Evolutionary conservation across 2,329 filamentous ascomycete genomes (phyloP), one percentile per base, ranked within the genome.

Genomic region (Exophiala sideris): DNA sequence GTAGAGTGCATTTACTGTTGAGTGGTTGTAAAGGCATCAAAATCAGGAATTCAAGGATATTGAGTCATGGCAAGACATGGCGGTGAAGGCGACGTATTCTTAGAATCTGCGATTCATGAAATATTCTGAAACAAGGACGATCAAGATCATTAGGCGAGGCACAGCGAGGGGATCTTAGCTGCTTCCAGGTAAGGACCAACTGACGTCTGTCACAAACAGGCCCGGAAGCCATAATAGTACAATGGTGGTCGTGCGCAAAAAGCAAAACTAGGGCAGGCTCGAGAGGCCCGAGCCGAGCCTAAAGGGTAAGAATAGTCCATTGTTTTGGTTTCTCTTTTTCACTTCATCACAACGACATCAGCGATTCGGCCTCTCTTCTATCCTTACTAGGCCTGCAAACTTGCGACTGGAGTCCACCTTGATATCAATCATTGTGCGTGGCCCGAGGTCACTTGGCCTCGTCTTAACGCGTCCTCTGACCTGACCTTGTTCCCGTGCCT

Each of bases 221-320:
- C 24, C 24, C 7, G 24, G 3, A 24, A 32, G 24, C 18, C 11
- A 32, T 8, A 32, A n/a, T n/a, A 18, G 16, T 8, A 29, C 4
- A 8, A 29, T 29, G 35, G 41, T 21, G 29, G 36, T 41, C 18
- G 42, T 40, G 33, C 33, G 33, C 35, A 38, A 29, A 48, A 18
- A 42, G 29, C 14, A 24, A 29, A 14, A 34, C 12, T 40, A 29
- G 38, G 36, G 16, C 16, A 41, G 14, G 39, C 12, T n/a, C 33
- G 14, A 47, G 49, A 52, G 50, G 50, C 50, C 50, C 50, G 50
- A 47, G 50, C 50, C 50, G 50, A 46, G 44, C 44, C 44, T 46
- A 46, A 46, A 14, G 14, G 14, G 44, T 46, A 29, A 29, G 24
- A 29, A 29, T 29, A 29, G 24, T 29, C 24, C 24, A 8, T 29